Percentiles rank a stretch among this genome's conserved stretches.
These are phyloP conservation scores for Catunica adiposa DNA, from an alignment of 2,329 filamentous ascomycete genomes.

Conservation along the genomic window DNA sequence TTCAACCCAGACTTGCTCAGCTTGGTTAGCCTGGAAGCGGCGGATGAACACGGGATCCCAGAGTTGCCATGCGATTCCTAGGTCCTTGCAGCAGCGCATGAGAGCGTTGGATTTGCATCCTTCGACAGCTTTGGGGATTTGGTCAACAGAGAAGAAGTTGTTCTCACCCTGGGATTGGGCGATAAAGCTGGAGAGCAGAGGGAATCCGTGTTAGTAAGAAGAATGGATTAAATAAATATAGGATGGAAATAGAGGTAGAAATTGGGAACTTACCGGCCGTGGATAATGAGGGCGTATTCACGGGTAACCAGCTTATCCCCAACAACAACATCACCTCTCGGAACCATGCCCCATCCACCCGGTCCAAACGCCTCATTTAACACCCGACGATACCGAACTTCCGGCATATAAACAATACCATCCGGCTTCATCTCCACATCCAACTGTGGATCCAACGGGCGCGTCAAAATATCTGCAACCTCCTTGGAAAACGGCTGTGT, in stretches of 20 bases:
- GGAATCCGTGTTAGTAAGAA: background rate
- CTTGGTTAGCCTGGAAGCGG: constrained; percentile 58
- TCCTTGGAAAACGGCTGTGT: constrained; percentile 53
- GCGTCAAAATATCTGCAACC: constrained; percentile 49
- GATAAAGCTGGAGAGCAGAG: constrained; percentile 47
- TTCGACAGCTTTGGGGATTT: constrained; percentile 85
- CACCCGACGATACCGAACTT: constrained; percentile 93
- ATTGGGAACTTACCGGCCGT: constrained; percentile 54
- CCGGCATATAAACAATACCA: constrained; percentile 86
- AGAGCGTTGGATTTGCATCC: constrained; percentile 96
- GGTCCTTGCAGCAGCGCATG: constrained; percentile 95
- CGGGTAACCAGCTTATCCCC: constrained; percentile 68
- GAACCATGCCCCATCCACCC: constrained; percentile 87
- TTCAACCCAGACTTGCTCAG: constrained; percentile 77
- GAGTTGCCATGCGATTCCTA: constrained; percentile 84
- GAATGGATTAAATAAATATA: background rate
- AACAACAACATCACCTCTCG: constrained; percentile 68
- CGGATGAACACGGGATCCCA: constrained; percentile 92
- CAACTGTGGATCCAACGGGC: constrained; percentile 41
- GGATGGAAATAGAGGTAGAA: constrained; percentile 2
- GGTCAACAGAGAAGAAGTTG: constrained; percentile 77
- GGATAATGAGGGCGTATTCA: constrained; percentile 81
- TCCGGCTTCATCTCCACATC: constrained; percentile 97
- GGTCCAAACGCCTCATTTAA: constrained; percentile 85
- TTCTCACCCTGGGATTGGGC: constrained; percentile 89